phyloP scores from a whole-genome alignment of 2,329 filamentous ascomycete genomes.

The Epichloe amarillans region DNA sequence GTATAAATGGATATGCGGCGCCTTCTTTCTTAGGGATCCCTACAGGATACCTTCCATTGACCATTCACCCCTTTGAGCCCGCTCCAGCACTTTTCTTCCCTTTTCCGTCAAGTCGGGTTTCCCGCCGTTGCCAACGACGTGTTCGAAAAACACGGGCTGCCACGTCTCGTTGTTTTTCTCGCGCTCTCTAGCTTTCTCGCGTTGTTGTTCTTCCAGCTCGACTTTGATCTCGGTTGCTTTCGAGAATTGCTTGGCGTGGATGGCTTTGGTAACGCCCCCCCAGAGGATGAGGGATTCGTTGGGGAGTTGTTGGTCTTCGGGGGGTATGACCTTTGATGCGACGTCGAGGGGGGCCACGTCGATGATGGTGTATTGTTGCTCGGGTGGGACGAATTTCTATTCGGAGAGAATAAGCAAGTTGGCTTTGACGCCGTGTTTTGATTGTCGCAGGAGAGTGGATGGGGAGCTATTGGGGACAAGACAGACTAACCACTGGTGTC shows the following conservation, averaged over 20 bases:
- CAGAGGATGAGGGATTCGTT: slow-evolving; percentile 88
- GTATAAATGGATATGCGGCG: neutral
- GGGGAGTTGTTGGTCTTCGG: slow-evolving; percentile 66
- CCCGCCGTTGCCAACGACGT: slow-evolving; percentile 40
- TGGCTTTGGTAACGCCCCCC: slow-evolving; percentile 78
- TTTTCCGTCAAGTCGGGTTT: slow-evolving; percentile 42
- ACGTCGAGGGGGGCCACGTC: slow-evolving; percentile 72
- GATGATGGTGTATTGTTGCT: slow-evolving; percentile 63
- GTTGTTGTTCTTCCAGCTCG: slow-evolving; percentile 81
- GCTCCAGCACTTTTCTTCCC: slow-evolving; percentile 35
- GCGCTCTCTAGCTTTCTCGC: slow-evolving; percentile 70
- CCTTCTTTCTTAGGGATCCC: neutral
- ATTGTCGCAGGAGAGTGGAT: neutral
- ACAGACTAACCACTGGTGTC: slow-evolving; percentile 44
- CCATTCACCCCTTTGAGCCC: slow-evolving; percentile 41
- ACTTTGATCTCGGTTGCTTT: slow-evolving; percentile 79
- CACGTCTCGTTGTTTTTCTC: slow-evolving; percentile 57
- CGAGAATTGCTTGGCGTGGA: slow-evolving; percentile 67
- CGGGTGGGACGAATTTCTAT: slow-evolving; percentile 30
- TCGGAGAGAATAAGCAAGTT: neutral
- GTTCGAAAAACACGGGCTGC: slow-evolving; percentile 78
- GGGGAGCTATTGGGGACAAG: neutral
- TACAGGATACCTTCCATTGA: slow-evolving; percentile 31
- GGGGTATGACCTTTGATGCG: slow-evolving; percentile 71
- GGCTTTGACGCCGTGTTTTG: neutral